Conservation (phyloP, 2,329 filamentous ascomycete genomes). For the Acrodontium crateriforme region DNA sequence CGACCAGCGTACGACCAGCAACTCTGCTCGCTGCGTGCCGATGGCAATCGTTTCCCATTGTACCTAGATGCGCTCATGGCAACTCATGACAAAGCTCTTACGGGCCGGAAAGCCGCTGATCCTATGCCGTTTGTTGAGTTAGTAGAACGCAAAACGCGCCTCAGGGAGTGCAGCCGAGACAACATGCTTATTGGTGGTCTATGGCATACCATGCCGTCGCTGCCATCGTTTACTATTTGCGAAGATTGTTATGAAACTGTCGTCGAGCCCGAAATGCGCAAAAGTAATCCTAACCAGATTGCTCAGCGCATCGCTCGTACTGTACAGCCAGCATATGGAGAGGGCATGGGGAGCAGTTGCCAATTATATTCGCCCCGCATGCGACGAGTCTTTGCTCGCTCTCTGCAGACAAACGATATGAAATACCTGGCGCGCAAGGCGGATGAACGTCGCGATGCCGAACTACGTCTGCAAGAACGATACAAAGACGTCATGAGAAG, state of each 20-base stretch:
- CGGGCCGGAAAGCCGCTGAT: constrained; percentile 33
- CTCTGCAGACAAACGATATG: constrained; percentile 53
- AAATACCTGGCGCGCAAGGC: constrained; percentile 50
- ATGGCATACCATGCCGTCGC: constrained; percentile 63
- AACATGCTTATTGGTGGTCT: constrained; percentile 42
- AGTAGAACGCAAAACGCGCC: constrained; percentile 42
- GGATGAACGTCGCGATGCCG: constrained; percentile 42
- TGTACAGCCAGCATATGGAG: constrained; percentile 40
- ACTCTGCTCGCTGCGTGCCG: constrained; percentile 57
- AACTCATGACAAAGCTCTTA: constrained; percentile 32
- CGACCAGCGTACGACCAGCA: constrained; percentile 36
- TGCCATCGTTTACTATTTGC: constrained; percentile 69
- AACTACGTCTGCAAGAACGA: constrained; percentile 44
- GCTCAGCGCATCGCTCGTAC: constrained; percentile 52
- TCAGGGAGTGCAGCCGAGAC: constrained; percentile 53
- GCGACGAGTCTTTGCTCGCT: constrained; percentile 56
- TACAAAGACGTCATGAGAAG: constrained; percentile 24
- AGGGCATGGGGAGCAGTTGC: constrained; percentile 43
- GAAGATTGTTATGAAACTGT: constrained; percentile 73
- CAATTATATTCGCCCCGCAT: constrained; percentile 72
- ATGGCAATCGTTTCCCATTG: constrained; percentile 40
- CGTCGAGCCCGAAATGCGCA: constrained; percentile 52
- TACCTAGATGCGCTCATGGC: constrained; percentile 44
- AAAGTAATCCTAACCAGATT: constrained; percentile 31
- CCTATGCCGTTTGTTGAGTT: constrained; percentile 50